Evolutionary conservation across 192 early-diverging fungal species (phyloP), one percentile per base, ranked within the genome.

Genomic region (Dispira parvispora): DNA sequence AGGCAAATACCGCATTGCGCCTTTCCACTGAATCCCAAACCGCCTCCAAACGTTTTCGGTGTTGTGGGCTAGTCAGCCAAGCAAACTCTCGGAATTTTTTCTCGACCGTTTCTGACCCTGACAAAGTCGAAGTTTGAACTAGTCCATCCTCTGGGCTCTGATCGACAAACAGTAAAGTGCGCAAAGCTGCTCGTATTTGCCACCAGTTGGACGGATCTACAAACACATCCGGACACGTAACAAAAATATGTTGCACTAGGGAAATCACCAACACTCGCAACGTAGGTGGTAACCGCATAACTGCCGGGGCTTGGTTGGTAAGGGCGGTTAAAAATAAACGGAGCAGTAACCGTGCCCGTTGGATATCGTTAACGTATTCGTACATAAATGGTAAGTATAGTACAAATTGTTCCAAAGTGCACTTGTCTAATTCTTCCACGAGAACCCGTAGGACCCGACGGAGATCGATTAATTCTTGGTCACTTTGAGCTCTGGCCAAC

Each of bases 161-260:
- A 38, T 38, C 6, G 32, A 38, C 42, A 61, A 61, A 61, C 11
- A 61, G 4, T 21, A 61, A n/a, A 6, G 38, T 45, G 8, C 45
- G n/a, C 58, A 42, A 61, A 0, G 25, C 38, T 42, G 28, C 11
- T 8, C 42, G 47, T 20, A 21, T n/a, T 8, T 63, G 55, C 11
- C 18, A 12, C 75, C 75, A 77, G 3, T 70, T 69, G 16, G 69
- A 52, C 8, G 75, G 75, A 46, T 74, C 75, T 5, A 77, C 68
- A 64, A 77, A 77, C 18, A 69, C 72, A 28, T 77, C 75, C 0
- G 72, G 65, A 44, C 63, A 69, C 8, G 46, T 43, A 21, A 52
- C 45, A 61, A 77, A 72, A 43, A 77, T 63, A n/a, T 46, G 38
- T 13, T 56, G 38, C 42, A 74, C 47, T 20, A 68, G 66, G 42